Evolutionary conservation across 805 yeast genomes (phyloP), one percentile per base, ranked within the genome.

Genomic region (Metschnikowia gruessii): DNA sequence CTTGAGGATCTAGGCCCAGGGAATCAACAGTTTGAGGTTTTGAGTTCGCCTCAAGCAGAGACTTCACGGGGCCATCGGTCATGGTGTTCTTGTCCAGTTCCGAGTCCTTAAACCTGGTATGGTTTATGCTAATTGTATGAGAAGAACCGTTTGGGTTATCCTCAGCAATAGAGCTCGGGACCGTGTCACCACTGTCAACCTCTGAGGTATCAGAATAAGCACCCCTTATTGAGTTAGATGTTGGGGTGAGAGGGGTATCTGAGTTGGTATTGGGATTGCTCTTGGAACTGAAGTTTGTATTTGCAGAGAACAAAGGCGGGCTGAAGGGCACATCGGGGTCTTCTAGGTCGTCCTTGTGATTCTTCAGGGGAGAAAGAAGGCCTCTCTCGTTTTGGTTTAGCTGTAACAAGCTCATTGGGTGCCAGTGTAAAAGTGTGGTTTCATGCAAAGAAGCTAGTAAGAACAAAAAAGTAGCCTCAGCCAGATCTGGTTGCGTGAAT

Each of bases 141-240:
- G 43, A 39, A 3, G 54, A 46, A 11, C 32, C 47, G 41, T 46
- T 48, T 24, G 32, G 42, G 31, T 32, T 26, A 5, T 54, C 57
- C n/a, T 55, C 57, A n/a, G 49, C 54, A 3, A 55, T 33, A 11
- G 57, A 53, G 26, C 57, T 55, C 19, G 57, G 58, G 3, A 42
- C 42, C 1, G 58, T 55, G 19, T 55, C 58, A 21, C 51, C 49
- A 37, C 55, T 48, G 37, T 39, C 53, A n/a, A 48, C 48, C 40
- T 53, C 57, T 11, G 57, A 55, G 6, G 42, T 40, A 10, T 53
- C 58, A 21, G 54, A 51, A 18, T 35, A 48, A 4, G 54, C 37
- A 22, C 49, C 55, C 30, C 45, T 42, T 29, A 49, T 37, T 2
- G 57, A 53, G 17, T 38, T 40, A 3, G 54, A 50, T 3, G 57